Evolutionary conservation across 2,329 filamentous ascomycete species (phyloP), one percentile per base, ranked within the genome.

Genomic region (Epichloe festucae): DNA sequence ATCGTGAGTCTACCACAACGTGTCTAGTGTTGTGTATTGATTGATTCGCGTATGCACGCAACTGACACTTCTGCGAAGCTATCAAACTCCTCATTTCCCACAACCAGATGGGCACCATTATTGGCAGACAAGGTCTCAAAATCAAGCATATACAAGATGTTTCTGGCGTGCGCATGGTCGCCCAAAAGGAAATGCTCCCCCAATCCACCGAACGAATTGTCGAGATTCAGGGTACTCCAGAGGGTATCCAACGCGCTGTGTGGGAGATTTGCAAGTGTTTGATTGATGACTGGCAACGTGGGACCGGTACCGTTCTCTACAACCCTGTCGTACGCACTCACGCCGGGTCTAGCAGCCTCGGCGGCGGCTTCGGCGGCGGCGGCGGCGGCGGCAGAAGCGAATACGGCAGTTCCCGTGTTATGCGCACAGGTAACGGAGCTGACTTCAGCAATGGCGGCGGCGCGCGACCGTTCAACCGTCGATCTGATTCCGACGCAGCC

Each of bases 41-140:
- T 27, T 5, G 14, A 19, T 23, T 35, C 12, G 12, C 34, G 21
- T 41, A 27, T 14, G 39, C 39, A 49, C 21, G 4, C 6, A 23
- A 39, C 49, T 51, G 41, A 53, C 14, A 31, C n/a, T 3, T 12
- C 45, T 31, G 15, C 55, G 21, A 59, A 98, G 93, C 93, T 55
- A 87, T 98, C 69, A 95, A 95, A 66, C 84, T 98, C 35, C 84
- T 98, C 67, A 97, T 98, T 70, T 98, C 93, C 36, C 91, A 98
- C 75, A 97, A 97, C 70, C 93, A 98, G 73, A 98, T 98, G 93
- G 93, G 93, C 56, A 98, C 93, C 63, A 96, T 98, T 73, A 98
- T 98, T 65, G 93, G 93, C 62, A 84, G 89, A 58, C 87, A 94
- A 68, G 93, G 93, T 54, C 78, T 96, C 59, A 98, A 97, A 77